These are phyloP conservation scores for Solanum aculeatissimum DNA, from an alignment of 305 asterid genomes.

Conservation along the genomic window DNA sequence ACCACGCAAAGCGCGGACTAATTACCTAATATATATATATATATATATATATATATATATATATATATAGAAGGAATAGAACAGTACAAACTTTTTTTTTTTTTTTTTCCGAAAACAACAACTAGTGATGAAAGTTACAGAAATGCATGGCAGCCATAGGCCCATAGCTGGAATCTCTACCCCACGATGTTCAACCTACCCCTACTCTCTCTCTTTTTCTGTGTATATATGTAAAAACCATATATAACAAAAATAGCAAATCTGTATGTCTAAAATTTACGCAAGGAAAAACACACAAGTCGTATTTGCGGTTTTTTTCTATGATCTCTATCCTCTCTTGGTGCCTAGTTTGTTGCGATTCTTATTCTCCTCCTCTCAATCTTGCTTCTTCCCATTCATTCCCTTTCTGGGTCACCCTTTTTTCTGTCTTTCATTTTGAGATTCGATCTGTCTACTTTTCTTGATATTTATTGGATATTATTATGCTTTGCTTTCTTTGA, in stretches of 20 bases:
- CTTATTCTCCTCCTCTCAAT: not conserved
- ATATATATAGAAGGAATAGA: not conserved
- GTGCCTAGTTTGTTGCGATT: not conserved
- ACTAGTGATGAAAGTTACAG: not conserved
- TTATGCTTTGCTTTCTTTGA: not conserved
- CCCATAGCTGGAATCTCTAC: not conserved
- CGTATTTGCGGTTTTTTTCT: not conserved
- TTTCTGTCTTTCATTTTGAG: not conserved
- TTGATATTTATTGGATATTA: not conserved
- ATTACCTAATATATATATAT: no score
- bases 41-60: no score
- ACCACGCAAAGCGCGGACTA: no score
- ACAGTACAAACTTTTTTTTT: not conserved
- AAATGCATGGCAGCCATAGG: not conserved
- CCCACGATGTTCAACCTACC: not conserved
- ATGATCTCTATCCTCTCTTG: not conserved
- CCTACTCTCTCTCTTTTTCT: not conserved
- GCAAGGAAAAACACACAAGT: not conserved
- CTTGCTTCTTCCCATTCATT: not conserved
- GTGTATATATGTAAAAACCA: not conserved
- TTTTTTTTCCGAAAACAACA: no score
- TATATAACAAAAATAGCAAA: not conserved
- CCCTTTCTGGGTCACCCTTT: not conserved
- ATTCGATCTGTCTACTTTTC: not conserved
- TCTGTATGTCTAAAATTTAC: not conserved